These are phyloP conservation scores for Aureobasidium lini DNA, from an alignment of 2,329 filamentous ascomycete species.

Conservation along the genomic window DNA sequence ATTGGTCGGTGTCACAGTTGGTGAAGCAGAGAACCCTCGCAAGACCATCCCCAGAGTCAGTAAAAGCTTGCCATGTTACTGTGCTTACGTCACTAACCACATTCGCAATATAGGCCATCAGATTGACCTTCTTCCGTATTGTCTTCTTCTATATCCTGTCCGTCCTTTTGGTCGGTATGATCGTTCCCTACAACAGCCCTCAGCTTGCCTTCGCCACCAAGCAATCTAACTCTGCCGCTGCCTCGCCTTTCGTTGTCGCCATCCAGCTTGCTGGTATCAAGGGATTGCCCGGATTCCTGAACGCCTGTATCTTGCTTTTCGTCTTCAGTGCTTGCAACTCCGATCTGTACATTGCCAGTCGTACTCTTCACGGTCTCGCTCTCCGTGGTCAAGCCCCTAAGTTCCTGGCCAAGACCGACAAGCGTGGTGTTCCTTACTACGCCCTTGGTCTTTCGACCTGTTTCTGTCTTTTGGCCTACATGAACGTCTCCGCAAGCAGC, in stretches of 20 bases:
- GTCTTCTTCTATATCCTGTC: conserved; percentile 70
- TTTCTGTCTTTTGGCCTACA: conserved; percentile 52
- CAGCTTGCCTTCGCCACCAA: conserved; percentile 53
- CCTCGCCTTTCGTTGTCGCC: conserved; percentile 69
- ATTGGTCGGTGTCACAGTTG: conserved; percentile 69
- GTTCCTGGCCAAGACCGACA: conserved; percentile 65
- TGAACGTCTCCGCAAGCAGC: conserved; percentile 38
- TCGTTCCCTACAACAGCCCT: conserved; percentile 50
- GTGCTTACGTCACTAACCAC: not conserved
- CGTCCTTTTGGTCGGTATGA: conserved; percentile 68
- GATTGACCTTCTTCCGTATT: conserved; percentile 75
- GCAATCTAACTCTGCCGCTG: conserved; percentile 38
- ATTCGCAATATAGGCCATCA: conserved; percentile 55
- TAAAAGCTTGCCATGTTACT: not conserved
- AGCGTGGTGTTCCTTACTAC: conserved; percentile 61
- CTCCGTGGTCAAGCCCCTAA: conserved; percentile 63
- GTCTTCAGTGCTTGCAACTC: conserved; percentile 73
- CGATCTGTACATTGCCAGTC: conserved; percentile 66
- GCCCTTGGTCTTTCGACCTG: conserved; percentile 54
- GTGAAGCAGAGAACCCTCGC: conserved; percentile 72
- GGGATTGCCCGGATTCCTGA: conserved; percentile 59
- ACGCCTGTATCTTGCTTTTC: conserved; percentile 66
- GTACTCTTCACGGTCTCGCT: conserved; percentile 66
- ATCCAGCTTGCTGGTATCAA: conserved; percentile 58
- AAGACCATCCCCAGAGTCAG: conserved; percentile 54